Percentiles rank a stretch among this genome's conserved stretches.
Evolutionary conservation across 1,284 basidiomycete genomes (phyloP).

Genomic region (Ustilago curta): DNA sequence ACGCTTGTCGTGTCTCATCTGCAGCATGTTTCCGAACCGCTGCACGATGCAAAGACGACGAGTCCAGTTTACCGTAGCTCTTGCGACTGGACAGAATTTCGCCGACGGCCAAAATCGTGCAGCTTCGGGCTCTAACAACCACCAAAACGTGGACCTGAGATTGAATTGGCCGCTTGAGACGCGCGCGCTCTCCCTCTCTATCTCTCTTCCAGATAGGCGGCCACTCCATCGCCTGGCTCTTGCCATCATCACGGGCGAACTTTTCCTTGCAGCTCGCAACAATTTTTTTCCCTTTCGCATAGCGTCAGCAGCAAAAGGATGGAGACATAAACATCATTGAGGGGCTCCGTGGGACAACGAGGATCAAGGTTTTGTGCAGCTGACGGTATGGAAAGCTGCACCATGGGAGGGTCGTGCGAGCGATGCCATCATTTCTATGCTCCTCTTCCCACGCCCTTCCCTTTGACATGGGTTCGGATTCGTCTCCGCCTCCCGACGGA

Average conservation of each 20-base stretch:
- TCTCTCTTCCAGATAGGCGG: no score
- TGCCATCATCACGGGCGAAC: background rate
- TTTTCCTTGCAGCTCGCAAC: slow-evolving; percentile 21
- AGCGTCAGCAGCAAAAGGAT: background rate
- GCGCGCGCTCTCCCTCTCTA: background rate
- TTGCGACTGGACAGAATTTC: slow-evolving; percentile 1
- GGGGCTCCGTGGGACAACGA: slow-evolving; percentile 44
- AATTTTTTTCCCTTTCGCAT: background rate
- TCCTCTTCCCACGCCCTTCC: background rate
- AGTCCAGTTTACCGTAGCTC: no score
- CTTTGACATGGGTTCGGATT: background rate
- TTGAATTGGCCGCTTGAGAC: slow-evolving; percentile 2
- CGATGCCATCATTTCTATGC: background rate
- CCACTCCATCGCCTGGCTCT: background rate
- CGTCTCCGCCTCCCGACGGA: no score
- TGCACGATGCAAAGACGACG: slow-evolving; percentile 2
- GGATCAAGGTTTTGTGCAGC: background rate
- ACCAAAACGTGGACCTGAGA: background rate
- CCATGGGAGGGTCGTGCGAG: background rate
- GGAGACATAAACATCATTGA: background rate
- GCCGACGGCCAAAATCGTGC: slow-evolving; percentile 8
- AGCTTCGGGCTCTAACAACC: background rate
- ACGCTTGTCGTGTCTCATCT: slow-evolving; percentile 2
- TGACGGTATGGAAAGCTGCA: slow-evolving; percentile 7
- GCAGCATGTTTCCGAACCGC: slow-evolving; percentile 2